Evolutionary conservation across 768 basidiomycete species (phyloP).

Genomic region (Trametes villosa): DNA sequence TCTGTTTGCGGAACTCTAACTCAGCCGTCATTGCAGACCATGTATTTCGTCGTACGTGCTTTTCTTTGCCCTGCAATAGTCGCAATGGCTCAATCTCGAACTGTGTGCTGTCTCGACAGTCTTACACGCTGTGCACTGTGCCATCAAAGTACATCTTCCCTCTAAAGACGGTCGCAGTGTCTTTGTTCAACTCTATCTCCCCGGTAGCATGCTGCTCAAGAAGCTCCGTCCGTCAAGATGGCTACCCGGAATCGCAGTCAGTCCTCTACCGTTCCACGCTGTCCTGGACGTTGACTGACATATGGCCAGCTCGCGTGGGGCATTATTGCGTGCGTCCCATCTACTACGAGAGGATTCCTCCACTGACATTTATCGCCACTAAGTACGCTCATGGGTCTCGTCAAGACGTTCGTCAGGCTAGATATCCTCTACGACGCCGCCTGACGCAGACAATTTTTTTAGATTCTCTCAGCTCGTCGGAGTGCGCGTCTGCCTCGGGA

Average conservation of each 20-base stretch:
- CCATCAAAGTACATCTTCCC: constrained; percentile 61
- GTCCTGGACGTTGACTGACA: background rate
- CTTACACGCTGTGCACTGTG: constrained; percentile 67
- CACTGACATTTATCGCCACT: too few relatives aligned
- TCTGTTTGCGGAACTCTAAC: background rate
- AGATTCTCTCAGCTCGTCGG: constrained; percentile 66
- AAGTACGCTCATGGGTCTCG: constrained; percentile 69
- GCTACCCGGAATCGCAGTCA: constrained; percentile 68
- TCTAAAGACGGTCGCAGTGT: too few relatives aligned
- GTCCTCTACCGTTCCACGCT: constrained; percentile 13
- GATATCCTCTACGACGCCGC: too few relatives aligned
- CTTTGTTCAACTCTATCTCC: constrained; percentile 33
- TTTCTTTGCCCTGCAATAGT: background rate
- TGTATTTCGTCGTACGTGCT: constrained; percentile 67
- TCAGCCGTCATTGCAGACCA: constrained; percentile 50
- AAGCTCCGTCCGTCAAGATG: constrained; percentile 69
- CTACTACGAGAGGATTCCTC: background rate
- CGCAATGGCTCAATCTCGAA: too few relatives aligned
- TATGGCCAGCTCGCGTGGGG: constrained; percentile 61
- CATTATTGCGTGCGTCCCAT: constrained; percentile 53
- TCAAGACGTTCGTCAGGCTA: constrained; percentile 54
- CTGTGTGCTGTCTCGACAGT: too few relatives aligned
- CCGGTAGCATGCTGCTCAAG: constrained; percentile 57
- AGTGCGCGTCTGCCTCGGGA: constrained; percentile 58
- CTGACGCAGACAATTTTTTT: background rate